phyloP scores from a whole-genome alignment of 768 basidiomycete genomes.

The Termitomyces sp. region DNA sequence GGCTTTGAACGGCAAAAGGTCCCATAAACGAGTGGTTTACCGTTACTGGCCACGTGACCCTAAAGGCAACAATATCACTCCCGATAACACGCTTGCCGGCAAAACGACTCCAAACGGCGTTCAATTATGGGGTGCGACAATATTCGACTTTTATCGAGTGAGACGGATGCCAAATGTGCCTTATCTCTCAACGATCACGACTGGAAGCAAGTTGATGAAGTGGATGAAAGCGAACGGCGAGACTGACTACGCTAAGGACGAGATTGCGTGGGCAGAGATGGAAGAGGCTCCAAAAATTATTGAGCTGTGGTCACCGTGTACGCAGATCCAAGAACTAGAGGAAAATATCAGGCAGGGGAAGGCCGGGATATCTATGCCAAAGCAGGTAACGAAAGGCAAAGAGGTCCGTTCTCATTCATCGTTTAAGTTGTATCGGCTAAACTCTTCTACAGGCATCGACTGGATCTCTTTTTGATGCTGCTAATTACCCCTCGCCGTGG shows the following conservation, averaged over 20 bases:
- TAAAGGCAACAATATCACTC: conserved; percentile 9
- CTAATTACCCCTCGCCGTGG: conserved; percentile 35
- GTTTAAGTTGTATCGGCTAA: not conserved
- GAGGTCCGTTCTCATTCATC: not conserved
- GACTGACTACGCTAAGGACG: conserved; percentile 23
- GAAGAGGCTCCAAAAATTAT: conserved; percentile 31
- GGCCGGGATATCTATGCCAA: conserved; percentile 1
- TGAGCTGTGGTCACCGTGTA: conserved; percentile 13
- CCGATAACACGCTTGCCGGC: conserved; percentile 14
- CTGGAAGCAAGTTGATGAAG: conserved; percentile 30
- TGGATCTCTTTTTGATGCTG: conserved; percentile 23
- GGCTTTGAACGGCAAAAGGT: not conserved
- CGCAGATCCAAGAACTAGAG: conserved; percentile 3
- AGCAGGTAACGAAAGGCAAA: not conserved
- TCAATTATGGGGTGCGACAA: conserved; percentile 37
- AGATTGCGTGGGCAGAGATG: conserved; percentile 27
- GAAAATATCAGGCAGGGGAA: conserved; percentile 1
- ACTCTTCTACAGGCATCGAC: conserved; percentile 11
- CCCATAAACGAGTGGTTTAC: conserved; percentile 7
- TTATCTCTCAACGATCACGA: conserved; percentile 18
- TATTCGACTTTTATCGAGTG: conserved; percentile 35
- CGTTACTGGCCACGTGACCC: conserved; percentile 14
- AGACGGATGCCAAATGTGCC: conserved; percentile 16
- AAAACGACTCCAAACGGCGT: conserved; percentile 27
- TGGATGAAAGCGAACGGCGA: conserved; percentile 33